Conservation (phyloP, 179 eudicot species). For the Sideroxylon spinosum region DNA sequence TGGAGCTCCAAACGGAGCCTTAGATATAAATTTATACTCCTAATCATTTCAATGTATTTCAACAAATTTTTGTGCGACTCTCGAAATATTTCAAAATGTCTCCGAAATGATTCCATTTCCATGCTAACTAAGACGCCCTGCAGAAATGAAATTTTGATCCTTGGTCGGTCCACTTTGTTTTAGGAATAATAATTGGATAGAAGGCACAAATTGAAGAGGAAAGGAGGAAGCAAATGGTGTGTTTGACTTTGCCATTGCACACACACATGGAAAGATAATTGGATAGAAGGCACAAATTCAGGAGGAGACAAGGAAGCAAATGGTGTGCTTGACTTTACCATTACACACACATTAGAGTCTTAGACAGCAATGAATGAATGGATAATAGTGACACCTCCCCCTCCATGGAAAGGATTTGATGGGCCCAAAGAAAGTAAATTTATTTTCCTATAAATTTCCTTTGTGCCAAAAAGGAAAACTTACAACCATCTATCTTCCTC, state of each 20-base stretch:
- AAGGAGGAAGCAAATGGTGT: background rate
- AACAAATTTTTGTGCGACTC: too few relatives aligned
- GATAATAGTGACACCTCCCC: background rate
- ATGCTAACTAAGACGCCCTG: too few relatives aligned
- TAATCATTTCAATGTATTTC: too few relatives aligned
- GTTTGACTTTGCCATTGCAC: too few relatives aligned
- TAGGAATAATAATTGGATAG: background rate
- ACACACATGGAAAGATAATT: background rate
- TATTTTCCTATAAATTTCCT: background rate
- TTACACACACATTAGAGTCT: background rate
- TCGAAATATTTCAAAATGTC: too few relatives aligned
- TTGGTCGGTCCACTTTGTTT: background rate
- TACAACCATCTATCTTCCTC: too few relatives aligned
- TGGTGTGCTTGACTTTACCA: too few relatives aligned
- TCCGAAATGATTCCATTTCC: too few relatives aligned
- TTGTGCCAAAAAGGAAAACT: background rate
- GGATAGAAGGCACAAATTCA: background rate
- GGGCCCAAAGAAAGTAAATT: background rate
- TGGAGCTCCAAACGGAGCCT: too few relatives aligned
- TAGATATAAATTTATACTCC: too few relatives aligned
- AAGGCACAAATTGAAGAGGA: background rate
- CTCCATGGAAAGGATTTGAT: constrained; percentile 1
- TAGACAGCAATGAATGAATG: background rate
- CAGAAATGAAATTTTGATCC: background rate
- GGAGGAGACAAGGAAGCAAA: background rate